phyloP scores from a whole-genome alignment of 257 asterid species.

The Nicotiana noctiflora region DNA sequence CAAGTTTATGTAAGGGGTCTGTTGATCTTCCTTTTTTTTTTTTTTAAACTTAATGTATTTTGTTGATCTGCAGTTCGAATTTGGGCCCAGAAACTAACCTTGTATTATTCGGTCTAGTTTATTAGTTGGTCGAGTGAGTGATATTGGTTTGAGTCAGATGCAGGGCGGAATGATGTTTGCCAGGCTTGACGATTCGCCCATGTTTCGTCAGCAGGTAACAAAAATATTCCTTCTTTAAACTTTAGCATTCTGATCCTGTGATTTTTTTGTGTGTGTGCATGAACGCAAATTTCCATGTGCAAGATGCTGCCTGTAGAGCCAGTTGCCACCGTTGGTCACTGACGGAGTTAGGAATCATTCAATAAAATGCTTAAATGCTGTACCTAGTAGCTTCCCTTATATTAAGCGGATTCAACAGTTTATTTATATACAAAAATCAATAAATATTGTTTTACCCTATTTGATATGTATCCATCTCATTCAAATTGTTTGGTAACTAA shows the following conservation, averaged over 20 bases:
- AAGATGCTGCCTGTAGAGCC: background rate
- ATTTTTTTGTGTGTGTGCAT: background rate
- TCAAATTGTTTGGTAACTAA: no score
- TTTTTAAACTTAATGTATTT: background rate
- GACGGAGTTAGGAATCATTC: no score
- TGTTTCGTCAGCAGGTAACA: constrained; percentile 91
- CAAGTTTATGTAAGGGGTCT: constrained; percentile 1
- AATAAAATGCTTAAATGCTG: no score
- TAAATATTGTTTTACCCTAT: no score
- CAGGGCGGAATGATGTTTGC: constrained; percentile 59
- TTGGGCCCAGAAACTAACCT: background rate
- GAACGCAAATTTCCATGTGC: background rate
- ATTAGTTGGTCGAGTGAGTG: background rate
- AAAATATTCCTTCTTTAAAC: background rate
- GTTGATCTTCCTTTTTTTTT: background rate
- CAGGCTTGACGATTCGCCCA: constrained; percentile 86
- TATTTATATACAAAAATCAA: no score
- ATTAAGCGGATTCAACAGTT: no score
- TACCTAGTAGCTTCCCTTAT: no score
- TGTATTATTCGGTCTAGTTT: background rate
- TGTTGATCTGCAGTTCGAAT: background rate
- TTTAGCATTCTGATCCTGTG: background rate
- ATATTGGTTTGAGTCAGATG: constrained; percentile 30
- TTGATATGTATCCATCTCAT: no score
- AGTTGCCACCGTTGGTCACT: background rate